phyloP scores from a whole-genome alignment of 73 alveolate genomes.

The Tetrahymena elliotti region DNA sequence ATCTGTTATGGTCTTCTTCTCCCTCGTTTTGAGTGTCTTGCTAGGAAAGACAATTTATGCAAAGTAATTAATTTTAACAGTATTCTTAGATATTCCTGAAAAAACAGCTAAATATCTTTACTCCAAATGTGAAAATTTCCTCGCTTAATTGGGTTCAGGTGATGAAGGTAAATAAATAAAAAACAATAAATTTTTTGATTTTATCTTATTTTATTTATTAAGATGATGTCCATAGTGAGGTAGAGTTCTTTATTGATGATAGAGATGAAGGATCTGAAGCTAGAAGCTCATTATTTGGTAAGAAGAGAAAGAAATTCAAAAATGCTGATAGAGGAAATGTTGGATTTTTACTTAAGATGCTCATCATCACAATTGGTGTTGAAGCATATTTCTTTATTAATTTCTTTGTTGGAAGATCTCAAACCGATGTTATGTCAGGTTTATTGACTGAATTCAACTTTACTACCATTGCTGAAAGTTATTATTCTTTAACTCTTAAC shows the following conservation, averaged over 20 bases:
- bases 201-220: not conserved
- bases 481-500: constrained; percentile 4
- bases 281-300: constrained; percentile 14
- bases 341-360: constrained; percentile 31
- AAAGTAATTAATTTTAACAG: constrained; percentile 18
- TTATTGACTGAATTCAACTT: constrained; percentile 22
- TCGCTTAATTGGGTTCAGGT: constrained; percentile 15
- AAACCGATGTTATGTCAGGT: not conserved
- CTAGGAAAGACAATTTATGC: constrained; percentile 25
- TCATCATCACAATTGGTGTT: constrained; percentile 3
- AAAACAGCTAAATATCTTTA: constrained; percentile 31
- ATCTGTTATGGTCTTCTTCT: constrained; percentile 10
- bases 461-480: constrained; percentile 7
- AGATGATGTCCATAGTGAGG: constrained; percentile 37
- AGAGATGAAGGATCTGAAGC: constrained; percentile 21
- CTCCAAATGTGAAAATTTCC: constrained; percentile 34
- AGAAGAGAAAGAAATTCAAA: constrained; percentile 30
- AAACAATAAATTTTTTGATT: not conserved
- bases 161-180: constrained; percentile 2
- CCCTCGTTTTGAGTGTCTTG: not conserved
- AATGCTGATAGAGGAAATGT: constrained; percentile 25
- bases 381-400: constrained; percentile 32
- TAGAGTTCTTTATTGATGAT: constrained; percentile 15
- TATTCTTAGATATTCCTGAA: constrained; percentile 40
- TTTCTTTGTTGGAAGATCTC: constrained; percentile 2